Evolutionary conservation across 805 yeast genomes (phyloP).

Genomic region (Candida coleopterorum): DNA sequence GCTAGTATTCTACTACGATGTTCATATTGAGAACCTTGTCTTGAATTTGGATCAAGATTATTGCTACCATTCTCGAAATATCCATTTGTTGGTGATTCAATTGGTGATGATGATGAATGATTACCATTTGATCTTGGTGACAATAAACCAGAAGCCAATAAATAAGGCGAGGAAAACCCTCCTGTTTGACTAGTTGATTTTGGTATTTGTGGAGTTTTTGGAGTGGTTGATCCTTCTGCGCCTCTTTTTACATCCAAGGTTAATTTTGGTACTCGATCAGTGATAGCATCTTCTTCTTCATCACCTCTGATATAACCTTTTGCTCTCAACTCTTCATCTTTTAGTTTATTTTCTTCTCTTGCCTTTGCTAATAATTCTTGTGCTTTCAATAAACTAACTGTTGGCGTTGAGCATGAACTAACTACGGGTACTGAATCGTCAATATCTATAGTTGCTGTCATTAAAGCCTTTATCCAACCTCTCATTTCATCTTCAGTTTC

Average conservation of each 20-base stretch:
- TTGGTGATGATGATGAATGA: slow-evolving; percentile 8
- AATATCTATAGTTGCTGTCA: slow-evolving; percentile 93
- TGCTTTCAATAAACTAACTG: slow-evolving; percentile 81
- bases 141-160: slow-evolving; percentile 57
- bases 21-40: slow-evolving; percentile 8
- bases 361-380: slow-evolving; percentile 82
- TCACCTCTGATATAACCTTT: slow-evolving; percentile 32
- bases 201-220: slow-evolving; percentile 7
- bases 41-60: slow-evolving; percentile 1
- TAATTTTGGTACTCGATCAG: slow-evolving; percentile 6
- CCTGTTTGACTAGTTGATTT: slow-evolving; percentile 4
- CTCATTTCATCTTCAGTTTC: slow-evolving; percentile 90
- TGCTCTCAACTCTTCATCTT: slow-evolving; percentile 47
- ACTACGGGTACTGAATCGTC: slow-evolving; percentile 91
- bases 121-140: slow-evolving; percentile 30
- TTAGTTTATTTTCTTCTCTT: slow-evolving; percentile 62
- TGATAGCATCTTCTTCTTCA: slow-evolving; percentile 12
- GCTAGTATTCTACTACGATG: slow-evolving; percentile 38
- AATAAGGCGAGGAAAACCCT: slow-evolving; percentile 67
- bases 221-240: too few species aligned
- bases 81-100: slow-evolving; percentile 6
- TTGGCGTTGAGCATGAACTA: slow-evolving; percentile 92
- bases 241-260: slow-evolving; percentile 3
- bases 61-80: slow-evolving; percentile 11
- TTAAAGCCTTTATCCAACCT: slow-evolving; percentile 89